Conservation (phyloP, 2,329 filamentous ascomycete genomes). For the Samsoniella hepiali region DNA sequence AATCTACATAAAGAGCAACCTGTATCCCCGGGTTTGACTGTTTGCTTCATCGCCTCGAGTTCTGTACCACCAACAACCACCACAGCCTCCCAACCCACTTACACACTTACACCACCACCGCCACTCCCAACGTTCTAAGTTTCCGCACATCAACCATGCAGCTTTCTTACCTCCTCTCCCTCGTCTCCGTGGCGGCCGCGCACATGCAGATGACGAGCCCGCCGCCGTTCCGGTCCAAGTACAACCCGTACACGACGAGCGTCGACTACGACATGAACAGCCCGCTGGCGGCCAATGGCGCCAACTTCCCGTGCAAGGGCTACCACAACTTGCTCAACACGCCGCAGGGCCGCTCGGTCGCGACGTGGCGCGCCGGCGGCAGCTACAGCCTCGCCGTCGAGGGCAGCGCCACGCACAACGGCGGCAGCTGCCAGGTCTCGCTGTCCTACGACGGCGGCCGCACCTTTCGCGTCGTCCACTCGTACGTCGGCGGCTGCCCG, state of each 20-base stretch:
- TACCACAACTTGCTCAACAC: slow-evolving; percentile 44
- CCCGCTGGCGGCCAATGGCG: slow-evolving; percentile 57
- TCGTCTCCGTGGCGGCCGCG: slow-evolving; percentile 37
- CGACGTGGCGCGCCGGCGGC: slow-evolving; percentile 56
- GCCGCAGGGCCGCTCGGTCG: slow-evolving; percentile 47
- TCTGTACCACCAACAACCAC: neutral
- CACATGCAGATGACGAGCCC: slow-evolving; percentile 54
- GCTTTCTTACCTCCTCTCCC: slow-evolving; percentile 37
- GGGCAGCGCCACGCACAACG: slow-evolving; percentile 58
- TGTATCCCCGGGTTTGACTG: neutral
- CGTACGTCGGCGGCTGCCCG: slow-evolving; percentile 48
- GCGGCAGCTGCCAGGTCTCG: slow-evolving; percentile 68
- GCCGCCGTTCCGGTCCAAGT: slow-evolving; percentile 48
- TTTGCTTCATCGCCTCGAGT: neutral
- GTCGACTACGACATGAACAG: slow-evolving; percentile 69
- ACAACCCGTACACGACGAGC: slow-evolving; percentile 44
- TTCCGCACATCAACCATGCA: neutral
- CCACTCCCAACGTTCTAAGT: neutral
- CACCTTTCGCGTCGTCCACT: slow-evolving; percentile 61
- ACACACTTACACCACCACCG: no score
- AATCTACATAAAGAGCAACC: neutral
- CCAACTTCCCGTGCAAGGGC: slow-evolving; percentile 73
- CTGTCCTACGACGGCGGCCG: slow-evolving; percentile 67
- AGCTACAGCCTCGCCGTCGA: slow-evolving; percentile 57
- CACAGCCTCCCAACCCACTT: neutral